Evolutionary conservation across 1,284 basidiomycete genomes (phyloP), one percentile per base, ranked within the genome.

Genomic region (Puccinia hordei): DNA sequence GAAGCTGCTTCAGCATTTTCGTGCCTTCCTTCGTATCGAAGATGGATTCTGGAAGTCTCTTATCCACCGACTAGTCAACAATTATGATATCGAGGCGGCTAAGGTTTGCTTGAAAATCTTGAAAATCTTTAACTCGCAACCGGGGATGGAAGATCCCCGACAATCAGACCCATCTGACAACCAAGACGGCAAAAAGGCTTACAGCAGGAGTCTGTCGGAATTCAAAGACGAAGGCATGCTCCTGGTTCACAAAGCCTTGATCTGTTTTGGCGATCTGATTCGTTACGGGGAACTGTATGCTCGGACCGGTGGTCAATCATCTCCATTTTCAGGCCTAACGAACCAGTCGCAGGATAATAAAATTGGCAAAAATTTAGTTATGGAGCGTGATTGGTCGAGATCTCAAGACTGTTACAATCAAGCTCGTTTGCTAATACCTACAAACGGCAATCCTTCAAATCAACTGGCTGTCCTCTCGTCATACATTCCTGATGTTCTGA

Each of bases 201-300:
- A 71, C 13, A 53, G 69, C 49, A 81, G 73, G 65, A 63, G 51
- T n/a, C 33, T 38, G 22, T 22, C 10, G 41, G 12, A 38, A 44
- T 76, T 72, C 49, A 55, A 49, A 12, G 79, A 82, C 22, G 82
- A 82, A 46, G 77, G 65, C 46, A 73, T 85, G 8, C 19, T 91
- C 4, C 82, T 93, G 61, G 87, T 96, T 59, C 92, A 92, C 87
- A 97, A 95, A 86, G 91, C 92, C 2, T 88, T 98, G 72, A 91
- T 98, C 41, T 98, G 92, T 85, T 89, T 97, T 27, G 96, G 96
- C 22, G 96, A 99, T 85, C 90, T 99, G 65, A 93, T 93, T 82
- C 89, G 96, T 46, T 99, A 99, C 86, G 89, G 92, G 81, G 95
- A 98, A 84, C 90, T 93, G 81, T 95, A 95, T 84, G 91, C 90